Conservation (phyloP, 345 rosid genomes). For the Passiflora organensis region DNA sequence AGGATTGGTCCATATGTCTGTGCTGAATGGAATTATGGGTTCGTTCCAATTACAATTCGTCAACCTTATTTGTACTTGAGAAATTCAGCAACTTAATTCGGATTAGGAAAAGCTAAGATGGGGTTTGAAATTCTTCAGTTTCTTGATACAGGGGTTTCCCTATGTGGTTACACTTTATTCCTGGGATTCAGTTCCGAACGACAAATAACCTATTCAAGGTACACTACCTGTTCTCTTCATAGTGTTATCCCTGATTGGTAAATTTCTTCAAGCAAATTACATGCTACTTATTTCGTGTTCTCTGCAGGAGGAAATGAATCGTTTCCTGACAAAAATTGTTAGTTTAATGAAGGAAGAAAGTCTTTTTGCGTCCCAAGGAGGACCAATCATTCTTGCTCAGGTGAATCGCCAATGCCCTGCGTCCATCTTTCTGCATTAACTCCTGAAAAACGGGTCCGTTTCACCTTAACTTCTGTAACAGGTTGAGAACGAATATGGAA, state of each 20-base stretch:
- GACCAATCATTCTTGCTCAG: slow-evolving; percentile 70
- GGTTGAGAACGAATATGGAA: slow-evolving; percentile 67
- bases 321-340: slow-evolving; percentile 48
- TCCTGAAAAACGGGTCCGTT: too few species aligned
- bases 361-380: slow-evolving; percentile 65
- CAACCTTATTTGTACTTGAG: too few species aligned
- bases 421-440: too few species aligned
- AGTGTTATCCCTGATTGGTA: too few species aligned
- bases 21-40: slow-evolving; percentile 81
- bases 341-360: slow-evolving; percentile 47
- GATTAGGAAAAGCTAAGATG: too few species aligned
- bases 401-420: slow-evolving; percentile 14
- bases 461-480: slow-evolving; percentile 20
- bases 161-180: slow-evolving; percentile 65
- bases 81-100: too few species aligned
- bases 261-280: background rate
- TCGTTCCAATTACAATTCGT: slow-evolving; percentile 5
- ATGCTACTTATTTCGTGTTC: background rate
- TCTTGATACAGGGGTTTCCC: slow-evolving; percentile 51
- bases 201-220: slow-evolving; percentile 49
- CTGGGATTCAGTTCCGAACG: slow-evolving; percentile 63
- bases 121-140: background rate
- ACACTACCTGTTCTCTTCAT: slow-evolving; percentile 9
- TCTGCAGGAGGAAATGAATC: slow-evolving; percentile 44
- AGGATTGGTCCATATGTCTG: slow-evolving; percentile 75